phyloP scores from a whole-genome alignment of 768 basidiomycete genomes.

The Leccinum imitatum region DNA sequence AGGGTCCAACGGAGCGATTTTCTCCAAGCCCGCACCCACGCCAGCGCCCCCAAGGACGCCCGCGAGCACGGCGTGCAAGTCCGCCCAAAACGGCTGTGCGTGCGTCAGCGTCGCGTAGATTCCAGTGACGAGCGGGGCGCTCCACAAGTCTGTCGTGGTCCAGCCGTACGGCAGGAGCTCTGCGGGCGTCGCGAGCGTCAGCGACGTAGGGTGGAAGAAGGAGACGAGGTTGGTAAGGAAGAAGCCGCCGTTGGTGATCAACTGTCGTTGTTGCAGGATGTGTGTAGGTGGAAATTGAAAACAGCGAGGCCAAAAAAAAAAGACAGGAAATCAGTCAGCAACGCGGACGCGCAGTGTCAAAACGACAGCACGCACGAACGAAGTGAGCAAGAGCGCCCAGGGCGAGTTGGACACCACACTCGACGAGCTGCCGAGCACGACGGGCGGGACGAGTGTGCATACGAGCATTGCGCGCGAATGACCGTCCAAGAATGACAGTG shows the following conservation, averaged over 20 bases:
- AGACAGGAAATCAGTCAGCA: not conserved
- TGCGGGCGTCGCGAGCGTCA: conserved; percentile 70
- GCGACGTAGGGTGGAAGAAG: conserved; percentile 69
- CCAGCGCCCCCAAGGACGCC: conserved; percentile 40
- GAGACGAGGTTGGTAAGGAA: conserved; percentile 75
- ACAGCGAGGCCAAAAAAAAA: too few species aligned
- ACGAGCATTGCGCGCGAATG: conserved; percentile 77
- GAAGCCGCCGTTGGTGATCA: conserved; percentile 78
- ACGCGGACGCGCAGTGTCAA: not conserved
- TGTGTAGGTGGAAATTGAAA: not conserved
- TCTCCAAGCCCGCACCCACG: conserved; percentile 15
- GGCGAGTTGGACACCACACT: conserved; percentile 61
- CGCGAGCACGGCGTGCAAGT: conserved; percentile 49
- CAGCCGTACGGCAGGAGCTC: conserved; percentile 84
- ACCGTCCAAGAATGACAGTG: conserved; percentile 72
- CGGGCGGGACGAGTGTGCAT: conserved; percentile 73
- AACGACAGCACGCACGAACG: conserved; percentile 50
- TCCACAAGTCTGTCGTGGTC: conserved; percentile 85
- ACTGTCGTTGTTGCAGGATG: conserved; percentile 35
- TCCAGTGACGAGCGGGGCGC: conserved; percentile 73
- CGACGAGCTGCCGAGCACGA: conserved; percentile 54
- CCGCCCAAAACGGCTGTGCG: conserved; percentile 81
- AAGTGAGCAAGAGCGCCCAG: conserved; percentile 72
- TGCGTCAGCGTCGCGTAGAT: conserved; percentile 83
- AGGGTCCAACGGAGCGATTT: conserved; percentile 52